Conservation (phyloP, 805 yeast genomes). For the Metschnikowia noctiluminum region DNA sequence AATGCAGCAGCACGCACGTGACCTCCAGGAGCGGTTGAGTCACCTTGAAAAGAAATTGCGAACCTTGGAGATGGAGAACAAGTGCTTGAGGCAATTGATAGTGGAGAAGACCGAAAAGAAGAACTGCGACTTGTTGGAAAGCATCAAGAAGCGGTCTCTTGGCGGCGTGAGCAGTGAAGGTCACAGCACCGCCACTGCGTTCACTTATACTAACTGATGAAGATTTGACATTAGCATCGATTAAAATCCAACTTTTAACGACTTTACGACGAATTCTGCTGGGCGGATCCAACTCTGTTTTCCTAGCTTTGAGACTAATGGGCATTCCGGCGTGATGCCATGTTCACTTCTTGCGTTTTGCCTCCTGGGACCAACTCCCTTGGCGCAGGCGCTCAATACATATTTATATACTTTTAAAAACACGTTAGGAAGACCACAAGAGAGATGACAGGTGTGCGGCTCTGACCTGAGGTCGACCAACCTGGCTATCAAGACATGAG, state of each 20-base stretch:
- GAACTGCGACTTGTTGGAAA: slow-evolving; percentile 26
- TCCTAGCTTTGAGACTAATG: slow-evolving; percentile 18
- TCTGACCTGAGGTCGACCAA: too few relatives aligned
- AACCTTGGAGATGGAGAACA: slow-evolving; percentile 91
- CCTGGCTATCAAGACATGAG: too few relatives aligned
- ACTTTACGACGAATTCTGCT: slow-evolving; percentile 20
- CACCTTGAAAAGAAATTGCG: slow-evolving; percentile 69
- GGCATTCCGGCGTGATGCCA: slow-evolving; percentile 15
- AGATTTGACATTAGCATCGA: slow-evolving; percentile 20
- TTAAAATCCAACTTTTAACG: slow-evolving; percentile 41
- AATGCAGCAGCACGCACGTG: slow-evolving; percentile 73
- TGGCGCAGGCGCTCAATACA: slow-evolving; percentile 1
- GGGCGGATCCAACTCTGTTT: slow-evolving; percentile 24
- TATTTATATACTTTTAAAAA: slow-evolving; percentile 3
- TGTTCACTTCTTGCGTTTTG: slow-evolving; percentile 14
- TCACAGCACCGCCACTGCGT: slow-evolving; percentile 13
- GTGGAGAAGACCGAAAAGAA: slow-evolving; percentile 62
- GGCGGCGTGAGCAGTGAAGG: slow-evolving; percentile 10
- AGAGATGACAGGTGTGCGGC: neutral
- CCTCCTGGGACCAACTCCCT: slow-evolving; percentile 3
- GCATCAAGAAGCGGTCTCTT: slow-evolving; percentile 26
- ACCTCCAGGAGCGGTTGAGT: slow-evolving; percentile 63
- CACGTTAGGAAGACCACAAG: slow-evolving; percentile 10
- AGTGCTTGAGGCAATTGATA: slow-evolving; percentile 75
- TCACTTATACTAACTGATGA: slow-evolving; percentile 30